Evolutionary conservation across 768 basidiomycete species (phyloP), one percentile per base, ranked within the genome.

Genomic region (Mycena polygramma): DNA sequence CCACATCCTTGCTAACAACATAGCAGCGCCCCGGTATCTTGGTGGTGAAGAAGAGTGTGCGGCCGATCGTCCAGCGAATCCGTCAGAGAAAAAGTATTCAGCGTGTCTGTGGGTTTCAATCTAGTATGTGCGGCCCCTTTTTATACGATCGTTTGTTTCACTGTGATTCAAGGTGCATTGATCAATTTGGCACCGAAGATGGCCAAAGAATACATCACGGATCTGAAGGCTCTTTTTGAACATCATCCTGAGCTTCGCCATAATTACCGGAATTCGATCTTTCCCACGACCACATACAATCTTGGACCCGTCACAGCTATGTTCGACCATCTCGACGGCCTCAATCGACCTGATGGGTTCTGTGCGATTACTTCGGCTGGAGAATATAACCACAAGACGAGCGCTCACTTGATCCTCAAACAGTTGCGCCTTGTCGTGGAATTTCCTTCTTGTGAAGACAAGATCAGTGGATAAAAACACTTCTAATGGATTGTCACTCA

Each of bases 341-440:
- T 19, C 7, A 57, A 57, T 14, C 15, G 37, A 17, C 19, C 36
- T 11, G 20, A 20, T 37, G 55, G 36, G 15, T 41, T 37, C 7
- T 57, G 55, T 20, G 36, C 8, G 19, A 11, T 57, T 13, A 57
- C 55, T 2, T 20, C 14, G 20, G 37, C 9, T 9, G 55, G 55
- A 17, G 35, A 57, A 6, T 57, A 36, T 30, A n/a, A 57, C 11
- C 36, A 37, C 37, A 17, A 39, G 19, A 57, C 1, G n/a, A 57
- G 55, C 37, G 55, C 55, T 7, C 55, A 39, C n/a, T 9, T 57
- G n/a, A 39, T 39, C 37, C 36, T 57, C 37, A n/a, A 57, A n/a
- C 55, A 57, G 20, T n/a, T 57, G 19, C 15, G n/a, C 17, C 20
- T 57, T 0, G 55, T 57, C 7, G 55, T 57, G 11, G 55, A 57